phyloP scores from a whole-genome alignment of 345 rosid species.

The Euphorbia pulcherrima region DNA sequence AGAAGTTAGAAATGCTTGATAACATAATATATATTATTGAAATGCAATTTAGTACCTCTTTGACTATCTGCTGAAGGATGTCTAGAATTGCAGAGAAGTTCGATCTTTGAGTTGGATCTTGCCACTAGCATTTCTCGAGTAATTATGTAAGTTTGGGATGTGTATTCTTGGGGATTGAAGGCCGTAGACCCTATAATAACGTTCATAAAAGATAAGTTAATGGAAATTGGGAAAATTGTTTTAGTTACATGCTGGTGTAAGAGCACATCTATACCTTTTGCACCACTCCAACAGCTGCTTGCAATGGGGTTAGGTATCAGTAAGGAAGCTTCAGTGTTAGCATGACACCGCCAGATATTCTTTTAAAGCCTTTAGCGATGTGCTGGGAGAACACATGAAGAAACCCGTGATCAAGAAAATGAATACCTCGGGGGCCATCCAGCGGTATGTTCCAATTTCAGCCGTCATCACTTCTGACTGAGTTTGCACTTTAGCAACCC shows the following conservation, averaged over 20 bases:
- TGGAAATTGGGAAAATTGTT: too few relatives aligned
- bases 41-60: conserved; percentile 47
- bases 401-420: conserved; percentile 13
- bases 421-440: too few relatives aligned
- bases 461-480: conserved; percentile 94
- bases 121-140: conserved; percentile 89
- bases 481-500: conserved; percentile 91
- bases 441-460: conserved; percentile 97
- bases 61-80: conserved; percentile 52
- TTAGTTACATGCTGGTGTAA: too few relatives aligned
- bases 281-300: too few relatives aligned
- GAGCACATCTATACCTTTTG: too few relatives aligned
- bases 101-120: too few relatives aligned
- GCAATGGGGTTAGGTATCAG: conserved; percentile 64
- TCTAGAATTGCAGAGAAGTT: conserved; percentile 71
- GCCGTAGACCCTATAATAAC: conserved; percentile 82
- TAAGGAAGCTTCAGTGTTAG: conserved; percentile 64
- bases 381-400: conserved; percentile 10
- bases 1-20: not conserved
- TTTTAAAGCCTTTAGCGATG: not conserved
- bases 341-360: conserved; percentile 15
- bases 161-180: conserved; percentile 69
- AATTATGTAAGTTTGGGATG: conserved; percentile 69
- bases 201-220: too few relatives aligned
- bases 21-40: not conserved